These are phyloP conservation scores for Trypanosoma cruzi DNA, from an alignment of 208 protist genomes.

Conservation along the genomic window DNA sequence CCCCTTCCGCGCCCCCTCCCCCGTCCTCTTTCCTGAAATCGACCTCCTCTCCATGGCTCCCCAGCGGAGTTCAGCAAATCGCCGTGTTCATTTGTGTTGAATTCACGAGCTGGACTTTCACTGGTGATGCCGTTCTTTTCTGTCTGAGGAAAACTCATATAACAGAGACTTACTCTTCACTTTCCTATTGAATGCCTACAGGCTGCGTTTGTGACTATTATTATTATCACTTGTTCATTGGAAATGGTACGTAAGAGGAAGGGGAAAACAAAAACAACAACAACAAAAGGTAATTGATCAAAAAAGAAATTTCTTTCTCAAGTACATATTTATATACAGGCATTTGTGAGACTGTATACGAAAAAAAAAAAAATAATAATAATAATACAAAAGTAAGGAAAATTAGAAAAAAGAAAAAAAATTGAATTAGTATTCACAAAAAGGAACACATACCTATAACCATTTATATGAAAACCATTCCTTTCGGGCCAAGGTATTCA, in stretches of 20 bases:
- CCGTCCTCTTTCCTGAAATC: slow-evolving; percentile 34
- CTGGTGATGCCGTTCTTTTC: slow-evolving; percentile 29
- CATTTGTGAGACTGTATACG: too few relatives aligned
- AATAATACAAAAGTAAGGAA: slow-evolving; percentile 3
- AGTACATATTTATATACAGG: too few relatives aligned
- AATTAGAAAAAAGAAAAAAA: neutral
- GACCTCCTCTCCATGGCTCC: slow-evolving; percentile 30
- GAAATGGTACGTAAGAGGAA: too few relatives aligned
- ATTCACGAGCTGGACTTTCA: slow-evolving; percentile 27
- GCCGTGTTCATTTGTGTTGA: slow-evolving; percentile 20
- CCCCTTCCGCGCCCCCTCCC: slow-evolving; percentile 25
- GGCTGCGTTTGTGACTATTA: slow-evolving; percentile 1
- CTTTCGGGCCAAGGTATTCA: too few relatives aligned
- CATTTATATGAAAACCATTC: too few relatives aligned
- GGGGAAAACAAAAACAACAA: slow-evolving; percentile 11
- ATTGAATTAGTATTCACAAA: too few relatives aligned
- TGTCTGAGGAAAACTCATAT: slow-evolving; percentile 29
- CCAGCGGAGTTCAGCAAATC: slow-evolving; percentile 21
- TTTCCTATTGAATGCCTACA: slow-evolving; percentile 15
- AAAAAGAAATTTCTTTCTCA: too few relatives aligned
- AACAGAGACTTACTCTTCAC: slow-evolving; percentile 19
- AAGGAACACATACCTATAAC: too few relatives aligned
- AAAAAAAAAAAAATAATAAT: neutral
- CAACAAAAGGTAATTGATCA: slow-evolving; percentile 4
- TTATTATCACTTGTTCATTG: too few relatives aligned